A percentile compares a stretch with the other conserved stretches of the same genome.
Evolutionary conservation across 257 asterid genomes (phyloP).

Genomic region (Cinchona pubescens): DNA sequence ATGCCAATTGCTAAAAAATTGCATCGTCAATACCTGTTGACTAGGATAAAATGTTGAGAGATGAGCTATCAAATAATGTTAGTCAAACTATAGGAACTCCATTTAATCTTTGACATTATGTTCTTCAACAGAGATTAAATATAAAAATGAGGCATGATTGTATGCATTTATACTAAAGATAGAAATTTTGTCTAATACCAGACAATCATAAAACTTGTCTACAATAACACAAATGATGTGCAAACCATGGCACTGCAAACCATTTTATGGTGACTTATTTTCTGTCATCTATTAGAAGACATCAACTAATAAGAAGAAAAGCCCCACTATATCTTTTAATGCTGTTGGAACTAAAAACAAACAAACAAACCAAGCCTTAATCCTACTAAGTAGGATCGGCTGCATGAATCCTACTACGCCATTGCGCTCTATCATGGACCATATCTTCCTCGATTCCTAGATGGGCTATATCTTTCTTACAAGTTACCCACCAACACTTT

Average conservation of each 20-base stretch:
- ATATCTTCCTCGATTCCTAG: too few species aligned
- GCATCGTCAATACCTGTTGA: neutral
- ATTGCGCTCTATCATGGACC: too few species aligned
- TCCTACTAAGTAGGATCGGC: too few species aligned
- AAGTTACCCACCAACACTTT: too few species aligned
- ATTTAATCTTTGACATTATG: neutral
- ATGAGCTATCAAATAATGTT: neutral
- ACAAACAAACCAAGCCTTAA: too few species aligned
- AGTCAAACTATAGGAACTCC: neutral
- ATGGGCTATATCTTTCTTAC: too few species aligned
- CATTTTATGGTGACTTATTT: neutral
- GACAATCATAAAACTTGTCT: neutral
- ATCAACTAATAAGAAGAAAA: conserved; percentile 2
- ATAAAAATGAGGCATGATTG: neutral
- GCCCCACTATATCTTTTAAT: neutral
- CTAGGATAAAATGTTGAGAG: neutral
- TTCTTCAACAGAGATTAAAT: neutral
- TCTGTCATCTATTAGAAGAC: neutral
- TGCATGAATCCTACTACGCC: too few species aligned
- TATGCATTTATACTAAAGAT: neutral
- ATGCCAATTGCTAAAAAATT: neutral
- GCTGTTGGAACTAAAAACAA: neutral
- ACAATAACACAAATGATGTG: neutral
- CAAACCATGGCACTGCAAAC: neutral
- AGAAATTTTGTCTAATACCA: neutral